These are phyloP conservation scores for Macroventuria anomochaeta DNA, from an alignment of 2,329 filamentous ascomycete genomes.

Conservation along the genomic window DNA sequence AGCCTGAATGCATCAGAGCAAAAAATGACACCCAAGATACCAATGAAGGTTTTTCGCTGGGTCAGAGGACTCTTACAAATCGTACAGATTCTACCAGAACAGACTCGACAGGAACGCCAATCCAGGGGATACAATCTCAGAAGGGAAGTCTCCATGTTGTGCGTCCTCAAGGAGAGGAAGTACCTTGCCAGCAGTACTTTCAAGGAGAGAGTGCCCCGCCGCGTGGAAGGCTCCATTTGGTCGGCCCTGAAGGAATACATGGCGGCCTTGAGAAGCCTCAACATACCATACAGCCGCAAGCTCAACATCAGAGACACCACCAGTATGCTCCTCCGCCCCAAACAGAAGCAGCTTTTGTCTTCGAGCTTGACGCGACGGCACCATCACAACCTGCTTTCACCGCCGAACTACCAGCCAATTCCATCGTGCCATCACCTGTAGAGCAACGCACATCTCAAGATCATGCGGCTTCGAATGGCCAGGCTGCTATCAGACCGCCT, in stretches of 20 bases:
- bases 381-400: constrained; percentile 15
- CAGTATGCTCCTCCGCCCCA: constrained; percentile 2
- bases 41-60: not conserved
- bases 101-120: not conserved
- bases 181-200: not conserved
- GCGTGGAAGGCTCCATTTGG: not conserved
- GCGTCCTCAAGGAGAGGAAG: not conserved
- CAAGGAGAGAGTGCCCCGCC: not conserved
- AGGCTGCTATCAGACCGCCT: not conserved
- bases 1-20: not conserved
- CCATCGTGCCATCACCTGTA: not conserved
- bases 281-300: not conserved
- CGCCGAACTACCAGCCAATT: constrained; percentile 29
- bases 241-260: not conserved
- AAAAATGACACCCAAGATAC: not conserved
- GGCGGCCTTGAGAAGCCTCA: not conserved
- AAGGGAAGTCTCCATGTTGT: constrained; percentile 1
- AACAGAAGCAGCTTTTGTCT: constrained; percentile 2
- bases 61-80: not conserved
- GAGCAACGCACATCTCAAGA: not conserved
- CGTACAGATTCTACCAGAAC: not conserved
- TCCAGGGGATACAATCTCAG: not conserved
- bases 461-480: not conserved
- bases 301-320: constrained; percentile 9
- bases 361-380: constrained; percentile 23